A percentile compares a stretch with the other conserved stretches of the same genome.
These are phyloP conservation scores for Knoxia roxburghii DNA, from an alignment of 257 asterid genomes.

Conservation along the genomic window DNA sequence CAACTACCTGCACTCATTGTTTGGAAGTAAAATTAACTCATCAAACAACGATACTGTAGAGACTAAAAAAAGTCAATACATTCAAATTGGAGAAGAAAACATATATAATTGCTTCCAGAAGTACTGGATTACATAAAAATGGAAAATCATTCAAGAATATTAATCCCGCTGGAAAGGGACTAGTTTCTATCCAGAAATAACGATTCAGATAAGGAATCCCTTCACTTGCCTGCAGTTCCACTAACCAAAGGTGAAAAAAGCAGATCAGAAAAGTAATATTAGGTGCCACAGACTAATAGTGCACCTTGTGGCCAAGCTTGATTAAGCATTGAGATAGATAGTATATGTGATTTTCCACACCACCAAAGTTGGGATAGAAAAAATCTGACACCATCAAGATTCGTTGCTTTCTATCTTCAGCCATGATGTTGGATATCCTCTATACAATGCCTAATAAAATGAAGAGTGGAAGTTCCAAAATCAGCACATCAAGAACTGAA, in stretches of 20 bases:
- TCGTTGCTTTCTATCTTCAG: conserved; percentile 43
- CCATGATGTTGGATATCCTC: conserved; percentile 30
- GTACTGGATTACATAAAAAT: neutral
- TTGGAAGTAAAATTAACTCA: conserved; percentile 6
- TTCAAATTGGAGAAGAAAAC: neutral
- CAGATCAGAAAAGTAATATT: neutral
- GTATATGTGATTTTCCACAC: conserved; percentile 94
- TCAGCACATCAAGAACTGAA: neutral
- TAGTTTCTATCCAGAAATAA: neutral
- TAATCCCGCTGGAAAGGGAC: neutral
- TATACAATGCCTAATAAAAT: neutral
- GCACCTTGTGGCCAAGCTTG: conserved; percentile 86
- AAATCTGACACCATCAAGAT: conserved; percentile 89
- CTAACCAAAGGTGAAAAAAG: neutral
- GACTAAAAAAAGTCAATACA: neutral
- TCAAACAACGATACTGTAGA: neutral
- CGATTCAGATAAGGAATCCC: neutral
- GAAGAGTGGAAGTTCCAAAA: neutral
- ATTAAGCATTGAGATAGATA: conserved; percentile 86
- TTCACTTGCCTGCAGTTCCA: neutral
- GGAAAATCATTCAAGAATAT: no score
- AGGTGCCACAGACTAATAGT: conserved; percentile 4
- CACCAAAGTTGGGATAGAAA: conserved; percentile 94
- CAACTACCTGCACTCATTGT: conserved; percentile 55
- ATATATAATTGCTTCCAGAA: neutral